Evolutionary conservation across 2,329 filamentous ascomycete species (phyloP).

Genomic region (Microcyclospora pomicola): DNA sequence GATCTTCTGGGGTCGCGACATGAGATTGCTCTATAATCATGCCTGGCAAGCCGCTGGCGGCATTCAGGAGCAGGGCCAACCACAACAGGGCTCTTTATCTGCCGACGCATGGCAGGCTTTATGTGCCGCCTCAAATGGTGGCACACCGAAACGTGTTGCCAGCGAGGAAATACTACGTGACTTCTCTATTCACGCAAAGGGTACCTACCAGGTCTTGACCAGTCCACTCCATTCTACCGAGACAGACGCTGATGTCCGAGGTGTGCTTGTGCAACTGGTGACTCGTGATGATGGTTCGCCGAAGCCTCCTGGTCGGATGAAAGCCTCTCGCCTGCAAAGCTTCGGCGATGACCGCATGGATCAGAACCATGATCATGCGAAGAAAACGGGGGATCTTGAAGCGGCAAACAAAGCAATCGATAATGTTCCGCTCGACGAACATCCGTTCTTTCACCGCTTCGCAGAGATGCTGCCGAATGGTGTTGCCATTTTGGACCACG

Average conservation of each 20-base stretch:
- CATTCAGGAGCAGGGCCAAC: conserved; percentile 23
- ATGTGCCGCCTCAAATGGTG: conserved; percentile 18
- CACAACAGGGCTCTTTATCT: conserved; percentile 20
- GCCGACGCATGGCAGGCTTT: conserved; percentile 24
- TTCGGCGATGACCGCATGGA: not conserved
- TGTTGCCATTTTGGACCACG: conserved; percentile 31
- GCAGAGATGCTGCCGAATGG: conserved; percentile 34
- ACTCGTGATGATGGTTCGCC: not conserved
- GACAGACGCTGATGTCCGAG: not conserved
- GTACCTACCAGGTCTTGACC: conserved; percentile 10
- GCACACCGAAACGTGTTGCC: conserved; percentile 9
- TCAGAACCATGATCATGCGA: not conserved
- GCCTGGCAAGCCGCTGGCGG: conserved; percentile 26
- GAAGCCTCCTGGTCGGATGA: not conserved
- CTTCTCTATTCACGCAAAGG: not conserved
- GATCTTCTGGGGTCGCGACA: conserved; percentile 29
- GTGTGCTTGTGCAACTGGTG: conserved; percentile 7
- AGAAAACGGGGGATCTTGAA: not conserved
- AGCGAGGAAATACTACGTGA: conserved; percentile 9
- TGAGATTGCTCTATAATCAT: conserved; percentile 28
- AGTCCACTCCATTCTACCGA: conserved; percentile 12
- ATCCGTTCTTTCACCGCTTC: conserved; percentile 31
- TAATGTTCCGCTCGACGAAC: conserved; percentile 20
- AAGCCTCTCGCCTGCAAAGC: not conserved
- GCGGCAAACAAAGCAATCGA: conserved; percentile 5